Conservation (phyloP, 768 basidiomycete species). For the Boletales sp. region DNA sequence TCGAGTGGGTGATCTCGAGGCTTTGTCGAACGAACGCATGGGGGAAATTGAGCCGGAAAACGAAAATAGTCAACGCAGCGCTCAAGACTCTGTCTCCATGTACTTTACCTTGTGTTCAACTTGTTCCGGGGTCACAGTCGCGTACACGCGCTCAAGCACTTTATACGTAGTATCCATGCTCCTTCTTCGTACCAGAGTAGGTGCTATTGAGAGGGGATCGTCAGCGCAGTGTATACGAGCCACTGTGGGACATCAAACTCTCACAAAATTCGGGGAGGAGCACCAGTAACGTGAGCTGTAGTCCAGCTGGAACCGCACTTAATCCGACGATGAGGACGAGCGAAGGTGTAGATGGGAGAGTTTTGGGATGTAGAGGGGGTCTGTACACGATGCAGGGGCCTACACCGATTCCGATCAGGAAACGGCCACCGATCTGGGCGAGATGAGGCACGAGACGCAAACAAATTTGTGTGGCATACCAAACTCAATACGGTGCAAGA, state of each 20-base stretch:
- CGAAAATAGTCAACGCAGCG: background rate
- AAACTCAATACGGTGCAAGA: slow-evolving; percentile 68
- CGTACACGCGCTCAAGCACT: slow-evolving; percentile 67
- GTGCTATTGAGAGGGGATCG: slow-evolving; percentile 32
- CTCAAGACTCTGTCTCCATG: background rate
- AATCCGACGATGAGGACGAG: slow-evolving; percentile 79
- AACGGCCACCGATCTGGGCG: slow-evolving; percentile 62
- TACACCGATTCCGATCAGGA: too few relatives aligned
- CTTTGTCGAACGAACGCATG: slow-evolving; percentile 57
- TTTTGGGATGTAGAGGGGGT: slow-evolving; percentile 82
- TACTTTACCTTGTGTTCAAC: slow-evolving; percentile 39
- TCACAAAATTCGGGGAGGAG: slow-evolving; percentile 77
- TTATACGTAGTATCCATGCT: slow-evolving; percentile 45
- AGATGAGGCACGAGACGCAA: background rate
- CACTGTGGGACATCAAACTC: slow-evolving; percentile 21
- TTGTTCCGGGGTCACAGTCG: slow-evolving; percentile 59
- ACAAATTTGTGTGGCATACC: slow-evolving; percentile 34
- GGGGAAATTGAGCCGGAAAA: slow-evolving; percentile 50
- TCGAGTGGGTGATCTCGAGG: slow-evolving; percentile 57
- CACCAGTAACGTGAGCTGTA: slow-evolving; percentile 58
- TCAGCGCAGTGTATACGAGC: background rate
- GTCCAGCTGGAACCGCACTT: slow-evolving; percentile 61
- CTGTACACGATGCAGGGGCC: slow-evolving; percentile 72
- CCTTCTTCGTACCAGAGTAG: slow-evolving; percentile 60
- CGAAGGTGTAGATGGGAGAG: slow-evolving; percentile 80